Base-by-base conservation (phyloP, 306 rosid species). In the Hippophae rhamnoides region DNA sequence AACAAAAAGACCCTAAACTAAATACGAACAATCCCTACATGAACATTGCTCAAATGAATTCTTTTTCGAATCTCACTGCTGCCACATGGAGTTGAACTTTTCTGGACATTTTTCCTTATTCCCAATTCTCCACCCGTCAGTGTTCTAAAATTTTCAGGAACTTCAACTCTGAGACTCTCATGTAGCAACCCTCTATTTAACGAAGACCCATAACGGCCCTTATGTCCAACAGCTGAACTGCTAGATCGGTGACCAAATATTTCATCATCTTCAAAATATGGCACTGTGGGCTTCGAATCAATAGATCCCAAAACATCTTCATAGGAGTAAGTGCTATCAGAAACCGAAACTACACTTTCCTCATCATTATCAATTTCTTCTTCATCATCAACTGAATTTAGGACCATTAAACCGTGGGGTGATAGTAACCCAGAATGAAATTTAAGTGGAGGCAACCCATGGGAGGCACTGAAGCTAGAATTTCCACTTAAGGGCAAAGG, bases 361-460 rank as follows among this genome's bases (percentile, higher is more conserved):
- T 61, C 72, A 18, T 53, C 61, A 2, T 73, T 70, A 5, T 65
- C 79, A 5, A 73, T 78, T 13, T 69, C 82, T 9, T 62, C 76
- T 12, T 81, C 74, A 0, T 65, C 83, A 0, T 46, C 53, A 7
- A 65, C 40, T n/a, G 69, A 56, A 31, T 31, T 31, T 0, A 72
- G 70, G 56, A 78, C 63, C 6, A 46, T 72, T 59, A 78, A 76
- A 10, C 76, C 71, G 9, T 52, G 87, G 18, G 88, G 82, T 6
- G 87, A 41, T 3, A 85, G 78, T 58, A 88, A 65, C 42, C 81
- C 67, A 8, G 88, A 65, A 57, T 80, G 86, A 67, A 85, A 84
- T 61, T 88, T 92, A 27, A 82, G 69, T 0, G 99, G 96, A 56
- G 99, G 99, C 26, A 88, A 66, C 66, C 62, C 65, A 5, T 77